Evolutionary conservation across 164 flowering plant species (phyloP).

Genomic region (Stephania yunnanensis): DNA sequence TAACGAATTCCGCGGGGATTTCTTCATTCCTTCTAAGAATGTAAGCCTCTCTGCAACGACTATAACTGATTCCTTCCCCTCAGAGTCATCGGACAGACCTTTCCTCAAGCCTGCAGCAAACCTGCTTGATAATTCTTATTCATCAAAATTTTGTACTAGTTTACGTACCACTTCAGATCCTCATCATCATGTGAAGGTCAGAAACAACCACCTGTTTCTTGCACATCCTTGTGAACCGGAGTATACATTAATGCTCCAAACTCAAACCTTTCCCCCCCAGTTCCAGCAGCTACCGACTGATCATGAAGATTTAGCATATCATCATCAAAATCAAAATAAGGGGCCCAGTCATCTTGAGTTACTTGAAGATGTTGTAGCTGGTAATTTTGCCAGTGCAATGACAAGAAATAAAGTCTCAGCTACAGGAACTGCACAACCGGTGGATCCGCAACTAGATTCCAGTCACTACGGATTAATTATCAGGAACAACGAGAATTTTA

Average conservation of each 20-base stretch:
- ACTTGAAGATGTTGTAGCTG: slow-evolving; percentile 12
- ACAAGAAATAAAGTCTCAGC: neutral
- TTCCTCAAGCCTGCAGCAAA: slow-evolving; percentile 1
- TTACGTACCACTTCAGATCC: slow-evolving; percentile 8
- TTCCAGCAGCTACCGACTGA: slow-evolving; percentile 8
- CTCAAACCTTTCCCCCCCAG: neutral
- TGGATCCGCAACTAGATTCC: slow-evolving; percentile 11
- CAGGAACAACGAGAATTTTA: slow-evolving; percentile 10
- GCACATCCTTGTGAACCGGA: slow-evolving; percentile 9
- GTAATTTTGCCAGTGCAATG: slow-evolving; percentile 7
- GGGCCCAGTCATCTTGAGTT: slow-evolving; percentile 8
- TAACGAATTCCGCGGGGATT: slow-evolving; percentile 1
- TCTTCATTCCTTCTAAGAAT: slow-evolving; percentile 3
- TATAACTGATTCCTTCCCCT: neutral
- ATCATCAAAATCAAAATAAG: neutral
- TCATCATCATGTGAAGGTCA: neutral
- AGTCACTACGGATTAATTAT: slow-evolving; percentile 3
- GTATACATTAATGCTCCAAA: neutral
- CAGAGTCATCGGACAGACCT: neutral
- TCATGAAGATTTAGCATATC: neutral
- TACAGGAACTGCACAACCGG: slow-evolving; percentile 9
- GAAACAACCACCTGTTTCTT: slow-evolving; percentile 10
- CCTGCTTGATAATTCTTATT: neutral
- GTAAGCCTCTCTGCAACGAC: neutral
- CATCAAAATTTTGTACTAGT: slow-evolving; percentile 17